These are phyloP conservation scores for Catenaria anguillulae DNA, from an alignment of 371 early-diverging fungal species.

Conservation along the genomic window DNA sequence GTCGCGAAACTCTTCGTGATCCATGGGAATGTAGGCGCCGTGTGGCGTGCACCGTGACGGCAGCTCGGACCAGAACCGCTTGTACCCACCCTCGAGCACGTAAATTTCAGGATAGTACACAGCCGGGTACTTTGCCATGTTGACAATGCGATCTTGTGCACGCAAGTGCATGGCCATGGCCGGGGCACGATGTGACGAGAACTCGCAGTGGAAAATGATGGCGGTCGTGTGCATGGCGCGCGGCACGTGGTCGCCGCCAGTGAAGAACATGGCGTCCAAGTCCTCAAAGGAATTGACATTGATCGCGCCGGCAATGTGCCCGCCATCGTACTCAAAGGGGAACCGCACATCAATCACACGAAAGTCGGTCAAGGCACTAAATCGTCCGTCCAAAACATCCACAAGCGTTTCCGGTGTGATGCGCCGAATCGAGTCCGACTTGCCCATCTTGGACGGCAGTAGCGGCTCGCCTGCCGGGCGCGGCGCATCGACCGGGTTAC, in stretches of 20 bases:
- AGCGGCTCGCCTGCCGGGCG: neutral
- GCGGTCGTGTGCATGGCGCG: constrained; percentile 23
- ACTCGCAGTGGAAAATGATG: constrained; percentile 87
- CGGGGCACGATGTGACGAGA: constrained; percentile 67
- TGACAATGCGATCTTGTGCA: constrained; percentile 55
- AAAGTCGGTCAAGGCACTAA: constrained; percentile 18
- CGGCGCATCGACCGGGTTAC: neutral
- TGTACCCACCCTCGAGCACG: constrained; percentile 80
- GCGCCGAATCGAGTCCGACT: constrained; percentile 13
- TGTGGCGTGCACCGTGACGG: constrained; percentile 42
- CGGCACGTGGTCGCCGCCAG: no score
- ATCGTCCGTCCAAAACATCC: constrained; percentile 19
- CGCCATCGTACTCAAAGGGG: constrained; percentile 75
- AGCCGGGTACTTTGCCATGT: constrained; percentile 52
- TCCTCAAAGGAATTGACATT: constrained; percentile 44
- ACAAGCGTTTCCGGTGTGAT: constrained; percentile 18
- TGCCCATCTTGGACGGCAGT: neutral
- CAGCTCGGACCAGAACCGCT: constrained; percentile 41
- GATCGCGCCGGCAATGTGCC: constrained; percentile 59
- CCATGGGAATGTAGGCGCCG: constrained; percentile 56
- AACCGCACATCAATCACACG: constrained; percentile 72
- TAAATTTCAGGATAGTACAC: constrained; percentile 75
- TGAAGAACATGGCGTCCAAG: constrained; percentile 23
- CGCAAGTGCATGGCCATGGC: constrained; percentile 50
- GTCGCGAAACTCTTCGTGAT: constrained; percentile 12